A percentile compares a stretch with the other conserved stretches of the same genome.
These are phyloP conservation scores for Paramecium pentaurelia DNA, from an alignment of 73 alveolate species.

Conservation along the genomic window DNA sequence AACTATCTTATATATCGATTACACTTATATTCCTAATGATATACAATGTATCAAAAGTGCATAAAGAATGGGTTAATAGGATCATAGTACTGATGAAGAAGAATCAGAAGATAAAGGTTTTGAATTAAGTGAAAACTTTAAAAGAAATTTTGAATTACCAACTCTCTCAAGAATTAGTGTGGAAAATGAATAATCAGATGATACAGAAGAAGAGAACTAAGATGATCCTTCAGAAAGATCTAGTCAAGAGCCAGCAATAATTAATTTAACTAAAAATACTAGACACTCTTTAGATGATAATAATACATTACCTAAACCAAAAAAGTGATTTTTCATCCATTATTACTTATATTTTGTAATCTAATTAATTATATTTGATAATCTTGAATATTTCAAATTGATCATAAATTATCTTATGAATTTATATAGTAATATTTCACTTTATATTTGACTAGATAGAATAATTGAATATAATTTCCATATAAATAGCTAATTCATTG, in stretches of 20 bases:
- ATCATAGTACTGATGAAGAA: constrained; percentile 20
- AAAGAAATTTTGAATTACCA: not conserved
- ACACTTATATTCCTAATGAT: not conserved
- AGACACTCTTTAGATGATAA: not conserved
- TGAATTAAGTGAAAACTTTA: not conserved
- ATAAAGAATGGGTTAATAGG: not conserved
- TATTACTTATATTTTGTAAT: not conserved
- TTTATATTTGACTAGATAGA: no score
- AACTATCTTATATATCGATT: not conserved
- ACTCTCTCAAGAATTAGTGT: not conserved
- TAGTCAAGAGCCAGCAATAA: not conserved
- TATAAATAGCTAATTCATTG: no score
- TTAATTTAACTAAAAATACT: not conserved
- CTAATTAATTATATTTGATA: not conserved
- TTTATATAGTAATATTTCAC: not conserved
- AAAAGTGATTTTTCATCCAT: not conserved
- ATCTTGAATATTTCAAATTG: not conserved
- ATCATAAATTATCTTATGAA: not conserved
- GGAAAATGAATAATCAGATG: not conserved
- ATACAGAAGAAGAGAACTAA: not conserved
- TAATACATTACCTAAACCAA: not conserved
- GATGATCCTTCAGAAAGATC: not conserved
- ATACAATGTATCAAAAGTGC: not conserved
- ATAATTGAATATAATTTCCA: no score
- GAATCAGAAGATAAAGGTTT: not conserved